Base-by-base conservation (phyloP, 345 rosid genomes). In the Carallia pectinifolia region DNA sequence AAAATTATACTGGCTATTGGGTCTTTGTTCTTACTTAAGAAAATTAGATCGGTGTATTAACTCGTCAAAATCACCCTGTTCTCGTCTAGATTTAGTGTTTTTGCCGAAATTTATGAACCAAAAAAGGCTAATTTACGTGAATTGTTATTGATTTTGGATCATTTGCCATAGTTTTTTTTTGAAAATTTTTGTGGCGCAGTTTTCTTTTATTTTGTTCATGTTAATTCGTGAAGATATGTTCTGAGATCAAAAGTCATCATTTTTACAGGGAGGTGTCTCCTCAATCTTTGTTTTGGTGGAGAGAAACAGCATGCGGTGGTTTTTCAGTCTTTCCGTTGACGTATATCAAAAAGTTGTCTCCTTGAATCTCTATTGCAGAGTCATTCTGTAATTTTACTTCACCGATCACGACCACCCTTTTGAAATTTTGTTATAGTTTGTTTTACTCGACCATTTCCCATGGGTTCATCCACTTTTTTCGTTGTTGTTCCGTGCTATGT, bases 271-370 rank as follows among this genome's bases (percentile, higher is more conserved):
- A 67, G 16, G 50, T 44, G 50, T 44, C 10, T 27, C 15, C 60
- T 68, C 68, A 44, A 53, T 55, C 58, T 23, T 23, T 23, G 23
- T 23, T 23, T 23, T 23, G 80, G 62, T 66, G 34, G 50, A 40
- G 67, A 61, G 71, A 38, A 76, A 38, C 85, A 90, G 82, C 65
- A 90, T 90, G 96, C 82, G 85, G 88, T 86, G 92, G 96, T 83
- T 87, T 82, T 62, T 85, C 18, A 84, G 71, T 76, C 86, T 83
- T 30, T 80, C 86, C 62, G 80, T 87, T 74, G 91, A 87, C 40
- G 90, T 90, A 27, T 77, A 73, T 77, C 81, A 83, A 38, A 90
- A 81, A 82, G 85, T 86, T 69, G 66, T 83, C 72, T 85, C 87
- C 37, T 70, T 83, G 81, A 87, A 87, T 73, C 77, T 90, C 30